These are phyloP conservation scores for Cercospora zeina DNA, from an alignment of 2,329 filamentous ascomycete genomes.

Conservation along the genomic window DNA sequence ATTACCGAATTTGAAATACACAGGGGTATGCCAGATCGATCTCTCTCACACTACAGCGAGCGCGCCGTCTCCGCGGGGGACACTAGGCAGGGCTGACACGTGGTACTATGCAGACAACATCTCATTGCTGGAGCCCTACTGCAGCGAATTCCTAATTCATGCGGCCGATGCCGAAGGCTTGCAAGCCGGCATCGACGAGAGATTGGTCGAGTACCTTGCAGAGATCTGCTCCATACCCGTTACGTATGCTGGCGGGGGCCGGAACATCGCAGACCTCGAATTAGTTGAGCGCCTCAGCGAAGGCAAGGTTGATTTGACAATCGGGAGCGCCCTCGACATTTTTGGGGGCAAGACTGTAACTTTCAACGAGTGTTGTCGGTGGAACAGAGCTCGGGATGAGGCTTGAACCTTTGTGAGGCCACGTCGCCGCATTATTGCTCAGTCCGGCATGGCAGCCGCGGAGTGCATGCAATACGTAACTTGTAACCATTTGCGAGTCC, in stretches of 20 bases:
- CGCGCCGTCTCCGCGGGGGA: constrained; percentile 10
- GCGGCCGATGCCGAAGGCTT: constrained; percentile 95
- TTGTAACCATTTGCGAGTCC: constrained; percentile 3
- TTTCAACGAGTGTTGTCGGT: constrained; percentile 84
- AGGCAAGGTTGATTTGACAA: constrained; percentile 87
- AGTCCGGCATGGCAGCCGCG: constrained; percentile 5
- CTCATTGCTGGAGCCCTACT: constrained; percentile 78
- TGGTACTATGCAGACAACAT: constrained; percentile 66
- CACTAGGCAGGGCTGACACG: constrained; percentile 25
- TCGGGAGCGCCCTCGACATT: constrained; percentile 92
- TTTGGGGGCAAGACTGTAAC: constrained; percentile 87
- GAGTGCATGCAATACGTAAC: not conserved
- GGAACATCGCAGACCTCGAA: constrained; percentile 77
- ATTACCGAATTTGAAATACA: constrained; percentile 95
- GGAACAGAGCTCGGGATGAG: constrained; percentile 59
- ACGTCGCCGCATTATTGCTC: constrained; percentile 9
- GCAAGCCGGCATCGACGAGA: constrained; percentile 85
- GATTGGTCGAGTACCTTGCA: constrained; percentile 72
- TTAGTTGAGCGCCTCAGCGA: constrained; percentile 74
- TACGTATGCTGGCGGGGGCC: constrained; percentile 93
- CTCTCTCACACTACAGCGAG: constrained; percentile 5
- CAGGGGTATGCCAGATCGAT: constrained; percentile 58
- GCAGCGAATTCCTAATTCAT: constrained; percentile 95
- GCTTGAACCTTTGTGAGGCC: constrained; percentile 13
- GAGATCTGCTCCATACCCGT: constrained; percentile 90